Conservation (phyloP, 2,329 filamentous ascomycete genomes). For the Cladosporium sp. region DNA sequence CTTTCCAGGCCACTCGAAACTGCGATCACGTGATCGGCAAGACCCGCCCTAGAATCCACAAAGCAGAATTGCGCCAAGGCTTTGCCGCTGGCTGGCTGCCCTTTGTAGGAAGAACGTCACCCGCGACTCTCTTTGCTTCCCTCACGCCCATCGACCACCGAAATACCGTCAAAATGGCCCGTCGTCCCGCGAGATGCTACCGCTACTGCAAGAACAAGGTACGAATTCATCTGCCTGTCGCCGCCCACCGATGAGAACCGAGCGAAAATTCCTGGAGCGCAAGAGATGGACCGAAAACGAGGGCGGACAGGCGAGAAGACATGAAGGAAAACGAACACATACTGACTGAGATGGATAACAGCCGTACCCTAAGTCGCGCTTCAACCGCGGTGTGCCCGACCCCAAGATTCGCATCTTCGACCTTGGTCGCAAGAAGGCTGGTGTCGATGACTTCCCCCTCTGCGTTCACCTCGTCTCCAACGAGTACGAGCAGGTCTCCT, state of each 20-base stretch:
- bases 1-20: too few relatives aligned
- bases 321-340: constrained; percentile 26
- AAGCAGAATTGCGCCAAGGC: too few relatives aligned
- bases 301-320: constrained; percentile 17
- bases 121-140: constrained; percentile 20
- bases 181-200: constrained; percentile 96
- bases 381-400: constrained; percentile 87
- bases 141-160: constrained; percentile 44
- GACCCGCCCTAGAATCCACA: too few relatives aligned
- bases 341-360: constrained; percentile 35
- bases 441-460: constrained; percentile 98
- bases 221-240: constrained; percentile 34
- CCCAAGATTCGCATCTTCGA: constrained; percentile 86
- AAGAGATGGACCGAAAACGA: constrained; percentile 7
- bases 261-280: constrained; percentile 3
- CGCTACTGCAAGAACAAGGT: constrained; percentile 99
- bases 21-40: too few relatives aligned
- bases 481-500: constrained; percentile 99
- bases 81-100: not conserved
- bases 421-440: constrained; percentile 72
- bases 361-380: constrained; percentile 99
- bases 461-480: constrained; percentile 99
- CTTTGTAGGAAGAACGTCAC: constrained; percentile 17
- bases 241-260: constrained; percentile 2
- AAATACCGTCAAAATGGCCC: constrained; percentile 88